These are phyloP conservation scores for Fusarium tupiense DNA, from an alignment of 2,329 filamentous ascomycete genomes.

Conservation along the genomic window DNA sequence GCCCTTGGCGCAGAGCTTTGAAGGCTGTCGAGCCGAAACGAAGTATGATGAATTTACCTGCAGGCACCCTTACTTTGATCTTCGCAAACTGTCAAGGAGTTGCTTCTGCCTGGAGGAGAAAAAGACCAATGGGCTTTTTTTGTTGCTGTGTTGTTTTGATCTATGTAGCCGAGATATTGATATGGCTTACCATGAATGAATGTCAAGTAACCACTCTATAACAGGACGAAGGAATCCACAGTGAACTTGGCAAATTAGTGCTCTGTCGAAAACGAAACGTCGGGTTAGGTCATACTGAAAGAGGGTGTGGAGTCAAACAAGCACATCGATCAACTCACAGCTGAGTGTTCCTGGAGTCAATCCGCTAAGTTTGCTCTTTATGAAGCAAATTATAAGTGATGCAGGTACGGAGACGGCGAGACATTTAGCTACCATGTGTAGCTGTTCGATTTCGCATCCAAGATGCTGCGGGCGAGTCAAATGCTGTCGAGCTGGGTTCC, in stretches of 20 bases:
- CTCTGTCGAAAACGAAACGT: conserved; percentile 4
- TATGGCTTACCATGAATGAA: not conserved
- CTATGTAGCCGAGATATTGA: not conserved
- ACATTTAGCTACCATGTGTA: conserved; percentile 12
- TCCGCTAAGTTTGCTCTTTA: not conserved
- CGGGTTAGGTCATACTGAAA: conserved; percentile 16
- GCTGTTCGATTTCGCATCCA: not conserved
- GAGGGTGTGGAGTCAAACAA: not conserved
- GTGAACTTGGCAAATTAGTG: not conserved
- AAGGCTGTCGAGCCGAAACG: not conserved
- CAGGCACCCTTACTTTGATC: not conserved
- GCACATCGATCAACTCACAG: not conserved
- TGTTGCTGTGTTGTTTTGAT: not conserved
- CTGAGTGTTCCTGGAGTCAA: not conserved
- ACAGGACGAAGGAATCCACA: not conserved
- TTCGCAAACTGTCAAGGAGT: not conserved
- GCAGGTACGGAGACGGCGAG: conserved; percentile 26
- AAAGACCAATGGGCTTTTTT: not conserved
- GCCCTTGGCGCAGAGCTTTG: not conserved
- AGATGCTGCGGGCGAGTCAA: conserved; percentile 11
- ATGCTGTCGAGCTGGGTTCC: conserved; percentile 5
- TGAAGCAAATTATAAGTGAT: not conserved
- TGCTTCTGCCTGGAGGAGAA: not conserved
- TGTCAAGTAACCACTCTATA: not conserved
- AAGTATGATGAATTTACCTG: not conserved